phyloP scores from a whole-genome alignment of 306 rosid genomes.

The Cicer yamashitae region DNA sequence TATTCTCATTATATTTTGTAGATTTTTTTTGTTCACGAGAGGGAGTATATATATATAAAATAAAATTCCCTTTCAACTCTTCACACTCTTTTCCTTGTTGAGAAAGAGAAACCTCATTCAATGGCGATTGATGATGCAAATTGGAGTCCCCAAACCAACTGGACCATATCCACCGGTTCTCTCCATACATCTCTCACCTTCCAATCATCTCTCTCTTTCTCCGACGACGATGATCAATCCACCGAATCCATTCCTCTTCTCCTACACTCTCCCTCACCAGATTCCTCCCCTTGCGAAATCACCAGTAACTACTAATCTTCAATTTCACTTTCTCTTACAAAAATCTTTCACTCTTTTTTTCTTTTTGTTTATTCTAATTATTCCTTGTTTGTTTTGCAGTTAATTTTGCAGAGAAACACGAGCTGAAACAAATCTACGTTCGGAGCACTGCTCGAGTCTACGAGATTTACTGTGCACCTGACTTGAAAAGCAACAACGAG shows the following conservation, averaged over 20 bases:
- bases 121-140: slow-evolving; percentile 47
- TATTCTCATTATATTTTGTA: no score
- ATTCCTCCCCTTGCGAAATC: slow-evolving; percentile 84
- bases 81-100: no score
- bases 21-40: no score
- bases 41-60: no score
- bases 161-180: slow-evolving; percentile 63
- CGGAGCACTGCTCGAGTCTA: slow-evolving; percentile 84
- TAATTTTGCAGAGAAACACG: slow-evolving; percentile 64
- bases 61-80: no score
- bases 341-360: background rate
- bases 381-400: slow-evolving; percentile 49
- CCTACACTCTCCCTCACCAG: slow-evolving; percentile 58
- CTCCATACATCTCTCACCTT: slow-evolving; percentile 54
- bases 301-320: slow-evolving; percentile 49
- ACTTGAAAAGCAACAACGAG: slow-evolving; percentile 52
- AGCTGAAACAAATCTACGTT: slow-evolving; percentile 78
- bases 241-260: slow-evolving; percentile 53
- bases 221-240: slow-evolving; percentile 31
- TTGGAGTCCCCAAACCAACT: slow-evolving; percentile 58
- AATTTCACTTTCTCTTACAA: background rate
- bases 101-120: background rate
- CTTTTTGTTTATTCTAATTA: background rate
- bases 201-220: slow-evolving; percentile 60
- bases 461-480: slow-evolving; percentile 69